Conservation (phyloP, 495 filamentous ascomycete genomes). For the Aspergillus saccharolyticus region DNA sequence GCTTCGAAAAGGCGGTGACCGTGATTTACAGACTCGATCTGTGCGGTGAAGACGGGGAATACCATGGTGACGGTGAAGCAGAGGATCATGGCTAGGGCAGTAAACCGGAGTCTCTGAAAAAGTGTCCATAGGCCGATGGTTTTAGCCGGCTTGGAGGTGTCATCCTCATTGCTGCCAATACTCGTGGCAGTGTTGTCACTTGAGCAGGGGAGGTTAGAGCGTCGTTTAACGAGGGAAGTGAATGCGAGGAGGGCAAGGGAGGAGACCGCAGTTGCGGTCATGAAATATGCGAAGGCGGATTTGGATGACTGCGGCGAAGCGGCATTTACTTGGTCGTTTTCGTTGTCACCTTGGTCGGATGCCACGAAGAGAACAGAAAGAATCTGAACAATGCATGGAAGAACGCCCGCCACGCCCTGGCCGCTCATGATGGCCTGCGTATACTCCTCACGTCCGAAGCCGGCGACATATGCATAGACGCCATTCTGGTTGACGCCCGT, state of each 20-base stretch:
- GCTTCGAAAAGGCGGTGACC: conserved; percentile 57
- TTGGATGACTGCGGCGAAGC: conserved; percentile 42
- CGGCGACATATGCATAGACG: conserved; percentile 83
- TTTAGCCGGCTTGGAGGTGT: conserved; percentile 25
- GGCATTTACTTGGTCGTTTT: neutral
- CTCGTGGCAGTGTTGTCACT: neutral
- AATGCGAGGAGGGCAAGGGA: conserved; percentile 54
- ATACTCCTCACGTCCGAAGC: conserved; percentile 78
- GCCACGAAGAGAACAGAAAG: conserved; percentile 70
- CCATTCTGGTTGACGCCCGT: conserved; percentile 90
- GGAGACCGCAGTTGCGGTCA: conserved; percentile 72
- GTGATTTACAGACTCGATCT: conserved; percentile 66
- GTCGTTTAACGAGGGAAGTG: conserved; percentile 49
- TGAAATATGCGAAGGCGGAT: conserved; percentile 85
- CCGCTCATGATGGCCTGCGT: conserved; percentile 96
- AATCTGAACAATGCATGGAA: conserved; percentile 83
- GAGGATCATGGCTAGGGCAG: conserved; percentile 64
- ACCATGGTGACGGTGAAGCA: conserved; percentile 86
- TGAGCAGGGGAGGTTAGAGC: conserved; percentile 17
- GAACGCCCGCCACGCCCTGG: conserved; percentile 85
- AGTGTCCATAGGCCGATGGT: conserved; percentile 61
- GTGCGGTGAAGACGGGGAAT: conserved; percentile 85
- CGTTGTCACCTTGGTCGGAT: conserved; percentile 9
- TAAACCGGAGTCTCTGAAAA: conserved; percentile 67
- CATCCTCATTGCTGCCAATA: neutral